Evolutionary conservation across 2,329 filamentous ascomycete species (phyloP), one percentile per base, ranked within the genome.

Genomic region (Apiospora sp.): DNA sequence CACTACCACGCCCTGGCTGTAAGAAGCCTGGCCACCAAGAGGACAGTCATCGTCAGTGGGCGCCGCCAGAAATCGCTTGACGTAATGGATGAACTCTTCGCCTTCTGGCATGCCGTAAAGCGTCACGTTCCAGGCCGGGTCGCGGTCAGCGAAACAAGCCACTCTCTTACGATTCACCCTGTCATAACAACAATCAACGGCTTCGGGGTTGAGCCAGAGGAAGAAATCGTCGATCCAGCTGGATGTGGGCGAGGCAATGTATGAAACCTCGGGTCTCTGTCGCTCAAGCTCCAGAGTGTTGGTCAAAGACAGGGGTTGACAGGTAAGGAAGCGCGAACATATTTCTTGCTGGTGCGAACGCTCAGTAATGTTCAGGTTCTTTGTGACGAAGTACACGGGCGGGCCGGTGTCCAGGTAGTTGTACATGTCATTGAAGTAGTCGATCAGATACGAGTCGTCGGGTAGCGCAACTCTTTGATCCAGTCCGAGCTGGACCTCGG

Each of bases 151-250:
- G 79, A 99, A 98, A 83, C 96, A 99, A 1, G 92, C 87, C 77
- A 91, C 86, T 67, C 90, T 90, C 69, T 90, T 71, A 13, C 68
- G 68, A 7, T 51, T 41, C 46, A 70, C 68, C 68, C 48, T 80
- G 73, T 96, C 92, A 49, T 93, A 87, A 78, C 94, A 98, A 84
- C 88, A 92, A 10, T 71, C 67, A 69, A 88, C 85, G 64, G 95
- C 93, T 70, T 91, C 89, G 0, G 96, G 96, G 77, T 98, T 97
- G n/a, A 98, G 86, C 96, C 96, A 99, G 73, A 94, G 89, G 83
- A 98, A 94, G 84, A 94, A 98, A 80, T 99, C 96, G 76, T 99
- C 96, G 24, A 99, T 89, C 96, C 96, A 99, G 81, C 93, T 98
- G 3, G 97, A 96, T 0, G 96, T 92, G 0, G 95, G 93, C 13